Percentiles rank a stretch among this genome's conserved stretches.
phyloP scores from a whole-genome alignment of 306 rosid species.

The Gastrolobium bilobum region DNA sequence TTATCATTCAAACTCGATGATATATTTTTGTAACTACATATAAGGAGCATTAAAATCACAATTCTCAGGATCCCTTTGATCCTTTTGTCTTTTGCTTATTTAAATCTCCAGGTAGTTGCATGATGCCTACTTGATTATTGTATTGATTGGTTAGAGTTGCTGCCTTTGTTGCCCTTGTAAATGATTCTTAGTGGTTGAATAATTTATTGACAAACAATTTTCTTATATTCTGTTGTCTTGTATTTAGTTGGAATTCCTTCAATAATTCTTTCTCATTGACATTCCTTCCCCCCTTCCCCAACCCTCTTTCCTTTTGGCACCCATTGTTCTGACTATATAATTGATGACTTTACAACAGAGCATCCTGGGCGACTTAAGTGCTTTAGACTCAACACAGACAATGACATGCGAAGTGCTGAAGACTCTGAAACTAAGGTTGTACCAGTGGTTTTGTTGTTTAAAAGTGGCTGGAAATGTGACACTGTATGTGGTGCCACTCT shows the following conservation, averaged over 20 bases:
- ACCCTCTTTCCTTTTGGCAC: not conserved
- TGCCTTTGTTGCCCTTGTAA: slow-evolving; percentile 20
- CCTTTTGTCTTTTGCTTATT: slow-evolving; percentile 18
- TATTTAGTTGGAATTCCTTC: slow-evolving; percentile 10
- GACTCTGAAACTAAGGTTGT: slow-evolving; percentile 72
- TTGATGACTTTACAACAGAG: slow-evolving; percentile 66
- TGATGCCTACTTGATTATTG: slow-evolving; percentile 28
- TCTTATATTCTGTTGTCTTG: slow-evolving; percentile 14
- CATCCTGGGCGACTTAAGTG: slow-evolving; percentile 65
- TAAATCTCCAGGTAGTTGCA: slow-evolving; percentile 17
- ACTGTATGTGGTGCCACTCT: slow-evolving; percentile 68
- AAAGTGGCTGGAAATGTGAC: slow-evolving; percentile 68
- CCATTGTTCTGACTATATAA: slow-evolving; percentile 39
- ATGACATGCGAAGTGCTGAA: slow-evolving; percentile 58
- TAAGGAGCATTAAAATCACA: slow-evolving; percentile 29
- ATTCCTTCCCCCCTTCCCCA: not conserved
- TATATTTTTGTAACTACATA: slow-evolving; percentile 13
- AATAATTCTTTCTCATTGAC: not conserved
- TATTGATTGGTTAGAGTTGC: slow-evolving; percentile 24
- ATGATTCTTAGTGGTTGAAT: slow-evolving; percentile 25
- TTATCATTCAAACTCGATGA: not conserved
- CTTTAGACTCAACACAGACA: slow-evolving; percentile 67
- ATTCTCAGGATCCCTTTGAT: slow-evolving; percentile 15
- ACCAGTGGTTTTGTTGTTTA: slow-evolving; percentile 72
- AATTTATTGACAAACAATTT: slow-evolving; percentile 10